phyloP scores from a whole-genome alignment of 305 asterid species.

The Fraxinus baroniana region DNA sequence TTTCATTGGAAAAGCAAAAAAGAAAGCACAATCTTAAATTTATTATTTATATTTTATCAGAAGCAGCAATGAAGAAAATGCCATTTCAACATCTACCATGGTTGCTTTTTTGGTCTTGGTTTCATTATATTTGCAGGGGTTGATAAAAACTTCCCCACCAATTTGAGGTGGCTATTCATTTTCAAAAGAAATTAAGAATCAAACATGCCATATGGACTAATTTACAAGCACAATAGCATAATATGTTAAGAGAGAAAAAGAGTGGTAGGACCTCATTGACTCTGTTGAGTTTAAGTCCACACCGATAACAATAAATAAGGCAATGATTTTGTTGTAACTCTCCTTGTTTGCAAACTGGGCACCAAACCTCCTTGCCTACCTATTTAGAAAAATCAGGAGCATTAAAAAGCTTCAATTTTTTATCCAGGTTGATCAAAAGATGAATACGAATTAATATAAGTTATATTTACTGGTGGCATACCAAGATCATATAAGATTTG shows the following conservation, averaged over 20 bases:
- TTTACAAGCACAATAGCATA: neutral
- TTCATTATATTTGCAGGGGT: neutral
- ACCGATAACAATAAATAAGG: constrained; percentile 58
- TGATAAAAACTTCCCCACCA: neutral
- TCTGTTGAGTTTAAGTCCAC: constrained; percentile 62
- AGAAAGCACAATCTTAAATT: neutral
- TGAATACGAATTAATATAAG: neutral
- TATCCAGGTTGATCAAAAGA: constrained; percentile 8
- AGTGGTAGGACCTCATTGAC: constrained; percentile 58
- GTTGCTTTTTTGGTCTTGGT: neutral
- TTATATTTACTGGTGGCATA: neutral
- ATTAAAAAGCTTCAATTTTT: constrained; percentile 19
- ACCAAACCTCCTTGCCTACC: constrained; percentile 70
- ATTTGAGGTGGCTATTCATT: constrained; percentile 6
- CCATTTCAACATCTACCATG: neutral
- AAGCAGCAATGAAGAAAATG: neutral
- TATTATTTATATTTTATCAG: neutral
- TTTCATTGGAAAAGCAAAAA: neutral
- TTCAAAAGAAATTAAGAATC: constrained; percentile 5
- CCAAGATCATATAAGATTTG: constrained; percentile 11
- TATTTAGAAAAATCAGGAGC: constrained; percentile 30
- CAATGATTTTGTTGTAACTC: constrained; percentile 54
- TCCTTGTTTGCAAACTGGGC: constrained; percentile 89
- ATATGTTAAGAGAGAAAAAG: constrained; percentile 16
- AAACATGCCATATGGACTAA: neutral